Evolutionary conservation across 176 grass and related monocot species (phyloP).

Genomic region (Oropetium thomaeum): DNA sequence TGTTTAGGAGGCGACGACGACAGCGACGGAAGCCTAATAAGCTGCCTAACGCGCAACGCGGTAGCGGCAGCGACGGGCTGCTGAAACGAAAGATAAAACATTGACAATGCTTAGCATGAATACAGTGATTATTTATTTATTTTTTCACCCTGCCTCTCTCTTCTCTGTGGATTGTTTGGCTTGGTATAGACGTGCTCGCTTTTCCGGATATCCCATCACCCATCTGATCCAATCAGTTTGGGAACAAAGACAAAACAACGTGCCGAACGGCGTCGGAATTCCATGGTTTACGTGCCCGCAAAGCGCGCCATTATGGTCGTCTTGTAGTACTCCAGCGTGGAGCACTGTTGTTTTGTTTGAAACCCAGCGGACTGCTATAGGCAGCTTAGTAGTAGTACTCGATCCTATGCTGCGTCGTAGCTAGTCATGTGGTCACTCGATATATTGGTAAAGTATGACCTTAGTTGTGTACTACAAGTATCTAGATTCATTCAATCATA

Average conservation of each 20-base stretch:
- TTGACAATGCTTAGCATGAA: not conserved
- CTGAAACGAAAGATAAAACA: not conserved
- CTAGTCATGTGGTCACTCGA: not conserved
- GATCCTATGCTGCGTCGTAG: no score
- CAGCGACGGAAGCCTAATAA: not conserved
- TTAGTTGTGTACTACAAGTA: no score
- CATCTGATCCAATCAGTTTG: not conserved
- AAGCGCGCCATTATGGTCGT: not conserved
- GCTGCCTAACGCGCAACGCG: not conserved
- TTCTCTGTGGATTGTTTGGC: not conserved
- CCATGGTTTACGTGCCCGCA: not conserved
- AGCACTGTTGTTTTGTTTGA: not conserved
- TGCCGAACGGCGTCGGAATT: constrained; percentile 25
- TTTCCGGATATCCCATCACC: no score
- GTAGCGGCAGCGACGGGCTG: not conserved
- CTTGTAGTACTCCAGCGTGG: not conserved
- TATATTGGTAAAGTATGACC: no score
- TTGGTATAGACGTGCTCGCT: no score
- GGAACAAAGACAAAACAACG: not conserved
- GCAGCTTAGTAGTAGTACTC: no score
- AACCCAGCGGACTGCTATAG: not conserved
- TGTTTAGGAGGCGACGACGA: not conserved
- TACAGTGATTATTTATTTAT: no score
- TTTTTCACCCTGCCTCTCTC: no score
- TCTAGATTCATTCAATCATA: not conserved